Conservation (phyloP, 2,329 filamentous ascomycete genomes). For the Aspergillus flavus region DNA sequence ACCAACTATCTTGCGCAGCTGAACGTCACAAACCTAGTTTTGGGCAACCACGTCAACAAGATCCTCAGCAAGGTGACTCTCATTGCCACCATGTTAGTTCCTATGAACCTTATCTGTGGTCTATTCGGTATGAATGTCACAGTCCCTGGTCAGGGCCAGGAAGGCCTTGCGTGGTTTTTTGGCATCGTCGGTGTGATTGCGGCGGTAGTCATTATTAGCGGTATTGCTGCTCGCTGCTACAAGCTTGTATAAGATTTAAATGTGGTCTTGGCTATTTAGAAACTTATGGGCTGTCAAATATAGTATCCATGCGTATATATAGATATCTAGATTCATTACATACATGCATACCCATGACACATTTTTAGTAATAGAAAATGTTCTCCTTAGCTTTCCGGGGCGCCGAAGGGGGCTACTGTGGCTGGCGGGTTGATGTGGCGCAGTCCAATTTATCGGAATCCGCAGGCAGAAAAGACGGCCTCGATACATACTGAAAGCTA, state of each 20-base stretch:
- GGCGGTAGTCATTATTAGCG: conserved; percentile 42
- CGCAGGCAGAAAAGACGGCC: not conserved
- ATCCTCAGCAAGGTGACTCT: conserved; percentile 94
- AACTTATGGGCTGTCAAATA: not conserved
- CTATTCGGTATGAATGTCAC: conserved; percentile 56
- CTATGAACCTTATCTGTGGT: conserved; percentile 83
- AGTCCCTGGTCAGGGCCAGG: conserved; percentile 44
- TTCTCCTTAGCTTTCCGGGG: too few relatives aligned
- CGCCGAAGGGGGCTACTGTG: not conserved
- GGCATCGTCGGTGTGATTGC: conserved; percentile 52
- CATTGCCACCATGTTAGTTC: conserved; percentile 91
- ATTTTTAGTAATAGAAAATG: not conserved
- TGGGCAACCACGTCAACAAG: conserved; percentile 85
- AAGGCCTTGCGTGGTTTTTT: conserved; percentile 51
- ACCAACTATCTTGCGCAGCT: conserved; percentile 96
- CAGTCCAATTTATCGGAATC: not conserved
- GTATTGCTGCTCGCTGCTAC: conserved; percentile 44
- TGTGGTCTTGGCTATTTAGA: not conserved
- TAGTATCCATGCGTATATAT: not conserved
- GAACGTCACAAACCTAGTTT: conserved; percentile 84
- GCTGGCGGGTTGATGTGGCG: not conserved
- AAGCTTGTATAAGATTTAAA: conserved; percentile 39
- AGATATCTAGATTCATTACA: not conserved
- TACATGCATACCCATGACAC: not conserved
- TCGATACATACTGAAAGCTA: not conserved